phyloP scores from a whole-genome alignment of 495 filamentous ascomycete species.

The Aspergillus saccharolyticus region DNA sequence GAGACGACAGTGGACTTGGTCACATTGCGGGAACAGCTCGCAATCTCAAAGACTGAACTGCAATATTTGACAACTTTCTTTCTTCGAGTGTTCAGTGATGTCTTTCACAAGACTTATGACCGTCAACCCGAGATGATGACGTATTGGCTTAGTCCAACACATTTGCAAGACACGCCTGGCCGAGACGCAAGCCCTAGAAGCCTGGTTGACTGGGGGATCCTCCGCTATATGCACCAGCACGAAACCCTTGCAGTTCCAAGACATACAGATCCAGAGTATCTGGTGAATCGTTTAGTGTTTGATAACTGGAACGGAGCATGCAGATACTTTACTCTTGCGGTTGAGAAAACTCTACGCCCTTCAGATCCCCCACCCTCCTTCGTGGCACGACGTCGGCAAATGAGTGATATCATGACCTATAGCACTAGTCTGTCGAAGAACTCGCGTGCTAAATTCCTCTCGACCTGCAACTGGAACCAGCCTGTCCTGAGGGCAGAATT shows the following conservation, averaged over 20 bases:
- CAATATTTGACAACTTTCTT: conserved; percentile 62
- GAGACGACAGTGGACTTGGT: conserved; percentile 52
- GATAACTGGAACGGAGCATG: conserved; percentile 68
- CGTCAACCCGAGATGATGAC: conserved; percentile 58
- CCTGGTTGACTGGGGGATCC: conserved; percentile 62
- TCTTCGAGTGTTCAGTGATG: conserved; percentile 69
- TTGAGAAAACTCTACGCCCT: conserved; percentile 39
- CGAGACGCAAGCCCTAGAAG: conserved; percentile 18
- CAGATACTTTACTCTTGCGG: conserved; percentile 41
- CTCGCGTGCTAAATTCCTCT: conserved; percentile 37
- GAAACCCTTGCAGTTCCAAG: conserved; percentile 51
- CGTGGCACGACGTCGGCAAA: conserved; percentile 45
- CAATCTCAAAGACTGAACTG: conserved; percentile 36
- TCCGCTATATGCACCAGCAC: conserved; percentile 49
- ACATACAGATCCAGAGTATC: conserved; percentile 48
- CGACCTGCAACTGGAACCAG: conserved; percentile 54
- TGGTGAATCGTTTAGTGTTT: conserved; percentile 61
- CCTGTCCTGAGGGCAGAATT: conserved; percentile 73
- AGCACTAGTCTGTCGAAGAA: conserved; percentile 54
- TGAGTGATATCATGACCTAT: conserved; percentile 62
- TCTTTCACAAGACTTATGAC: conserved; percentile 85
- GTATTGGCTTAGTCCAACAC: conserved; percentile 77
- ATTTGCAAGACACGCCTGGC: conserved; percentile 6
- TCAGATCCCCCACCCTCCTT: conserved; percentile 50
- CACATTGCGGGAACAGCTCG: conserved; percentile 35